Conservation (phyloP, 2,329 filamentous ascomycete genomes). For the Colletotrichum eleusines region DNA sequence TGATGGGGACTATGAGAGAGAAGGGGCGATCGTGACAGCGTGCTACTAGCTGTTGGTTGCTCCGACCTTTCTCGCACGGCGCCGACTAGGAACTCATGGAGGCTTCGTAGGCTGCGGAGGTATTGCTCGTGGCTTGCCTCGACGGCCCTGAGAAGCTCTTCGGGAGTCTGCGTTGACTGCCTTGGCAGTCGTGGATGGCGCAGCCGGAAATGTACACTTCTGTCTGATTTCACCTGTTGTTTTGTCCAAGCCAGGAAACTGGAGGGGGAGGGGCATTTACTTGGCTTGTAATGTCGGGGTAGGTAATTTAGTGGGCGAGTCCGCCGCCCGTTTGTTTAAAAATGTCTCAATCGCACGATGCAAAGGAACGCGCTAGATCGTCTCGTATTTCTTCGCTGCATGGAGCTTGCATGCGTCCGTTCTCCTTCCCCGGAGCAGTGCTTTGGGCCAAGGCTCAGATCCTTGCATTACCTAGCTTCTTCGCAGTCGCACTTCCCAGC, state of each 20-base stretch:
- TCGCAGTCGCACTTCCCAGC: neutral
- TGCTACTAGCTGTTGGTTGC: slow-evolving; percentile 37
- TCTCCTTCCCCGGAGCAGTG: slow-evolving; percentile 12
- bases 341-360: slow-evolving; percentile 39
- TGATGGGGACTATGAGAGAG: slow-evolving; percentile 31
- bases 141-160: slow-evolving; percentile 51
- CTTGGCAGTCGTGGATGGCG: slow-evolving; percentile 34
- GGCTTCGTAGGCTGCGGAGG: slow-evolving; percentile 47
- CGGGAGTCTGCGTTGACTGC: slow-evolving; percentile 45
- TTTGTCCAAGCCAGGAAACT: slow-evolving; percentile 5
- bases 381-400: slow-evolving; percentile 14
- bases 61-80: slow-evolving; percentile 30
- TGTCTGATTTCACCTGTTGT: neutral
- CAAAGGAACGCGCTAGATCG: slow-evolving; percentile 31
- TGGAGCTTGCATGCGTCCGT: slow-evolving; percentile 5
- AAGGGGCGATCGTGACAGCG: slow-evolving; percentile 58
- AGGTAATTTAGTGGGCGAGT: neutral
- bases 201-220: neutral
- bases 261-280: slow-evolving; percentile 18
- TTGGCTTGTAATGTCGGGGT: neutral
- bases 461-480: neutral
- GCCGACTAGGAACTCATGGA: slow-evolving; percentile 47
- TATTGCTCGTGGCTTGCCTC: slow-evolving; percentile 53
- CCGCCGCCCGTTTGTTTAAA: slow-evolving; percentile 30
- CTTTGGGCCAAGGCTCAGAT: neutral